phyloP scores from a whole-genome alignment of 495 filamentous ascomycete genomes.

The Saxophila tyrrhenica region DNA sequence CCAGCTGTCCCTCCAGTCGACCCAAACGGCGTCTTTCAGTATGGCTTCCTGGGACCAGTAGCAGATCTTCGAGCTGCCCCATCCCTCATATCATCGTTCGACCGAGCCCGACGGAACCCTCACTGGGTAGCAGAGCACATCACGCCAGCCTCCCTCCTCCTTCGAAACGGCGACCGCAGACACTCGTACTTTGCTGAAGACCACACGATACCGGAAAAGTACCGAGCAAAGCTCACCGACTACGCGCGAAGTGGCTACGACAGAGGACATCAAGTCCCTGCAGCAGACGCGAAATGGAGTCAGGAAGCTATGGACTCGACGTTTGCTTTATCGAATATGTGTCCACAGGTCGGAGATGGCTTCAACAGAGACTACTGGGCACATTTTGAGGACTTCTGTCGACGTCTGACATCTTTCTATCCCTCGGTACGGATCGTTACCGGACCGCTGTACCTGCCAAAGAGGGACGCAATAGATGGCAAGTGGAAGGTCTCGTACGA shows the following conservation, averaged over 20 bases:
- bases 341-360: slow-evolving; percentile 90
- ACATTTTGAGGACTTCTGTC: slow-evolving; percentile 95
- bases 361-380: slow-evolving; percentile 99
- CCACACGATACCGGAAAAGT: slow-evolving; percentile 61
- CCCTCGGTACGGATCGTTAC: slow-evolving; percentile 86
- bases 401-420: slow-evolving; percentile 66
- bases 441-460: slow-evolving; percentile 84
- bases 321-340: slow-evolving; percentile 90
- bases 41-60: slow-evolving; percentile 90
- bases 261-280: slow-evolving; percentile 73
- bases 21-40: slow-evolving; percentile 83
- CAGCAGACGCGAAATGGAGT: slow-evolving; percentile 91
- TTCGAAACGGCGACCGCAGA: slow-evolving; percentile 69
- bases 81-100: slow-evolving; percentile 73
- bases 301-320: slow-evolving; percentile 90
- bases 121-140: slow-evolving; percentile 97
- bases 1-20: slow-evolving; percentile 49
- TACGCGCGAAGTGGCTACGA: slow-evolving; percentile 83
- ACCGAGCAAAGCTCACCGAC: slow-evolving; percentile 81
- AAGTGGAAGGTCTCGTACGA: slow-evolving; percentile 96
- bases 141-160: slow-evolving; percentile 70
- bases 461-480: slow-evolving; percentile 57
- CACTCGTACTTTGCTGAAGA: slow-evolving; percentile 80
- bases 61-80: slow-evolving; percentile 65
- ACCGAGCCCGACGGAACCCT: slow-evolving; percentile 85